phyloP scores from a whole-genome alignment of 768 basidiomycete genomes.

The Crucibulum laeve region DNA sequence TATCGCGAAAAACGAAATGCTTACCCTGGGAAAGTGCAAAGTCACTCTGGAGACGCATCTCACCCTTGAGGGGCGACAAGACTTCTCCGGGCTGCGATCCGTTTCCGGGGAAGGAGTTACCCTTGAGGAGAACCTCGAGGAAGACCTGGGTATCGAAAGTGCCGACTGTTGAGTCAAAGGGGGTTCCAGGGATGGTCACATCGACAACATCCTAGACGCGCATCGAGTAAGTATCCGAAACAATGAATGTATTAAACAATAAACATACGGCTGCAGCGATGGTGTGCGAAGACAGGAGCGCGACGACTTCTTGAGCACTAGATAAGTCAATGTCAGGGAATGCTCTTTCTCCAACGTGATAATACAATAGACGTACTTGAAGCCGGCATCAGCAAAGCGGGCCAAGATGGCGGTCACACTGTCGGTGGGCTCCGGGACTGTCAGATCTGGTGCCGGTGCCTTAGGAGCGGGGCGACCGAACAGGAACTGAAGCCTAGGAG shows the following conservation, averaged over 20 bases:
- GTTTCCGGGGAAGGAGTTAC: no score
- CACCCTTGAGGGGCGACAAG: no score
- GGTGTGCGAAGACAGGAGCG: constrained; percentile 18
- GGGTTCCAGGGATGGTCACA: background rate
- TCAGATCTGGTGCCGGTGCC: constrained; percentile 16
- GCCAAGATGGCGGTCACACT: constrained; percentile 17
- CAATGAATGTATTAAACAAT: background rate
- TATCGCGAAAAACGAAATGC: no score
- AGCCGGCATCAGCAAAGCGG: constrained; percentile 22
- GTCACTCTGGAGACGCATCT: no score
- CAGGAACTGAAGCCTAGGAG: constrained; percentile 24
- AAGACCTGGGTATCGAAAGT: no score
- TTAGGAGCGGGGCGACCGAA: constrained; percentile 20
- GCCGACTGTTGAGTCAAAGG: no score
- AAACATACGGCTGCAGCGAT: constrained; percentile 17
- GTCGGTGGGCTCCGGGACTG: constrained; percentile 19
- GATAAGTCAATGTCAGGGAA: background rate
- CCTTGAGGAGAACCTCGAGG: no score
- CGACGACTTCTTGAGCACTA: constrained; percentile 16
- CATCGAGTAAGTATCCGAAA: background rate
- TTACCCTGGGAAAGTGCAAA: no score
- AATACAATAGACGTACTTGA: constrained; percentile 6
- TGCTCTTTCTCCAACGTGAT: background rate
- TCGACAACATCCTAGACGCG: constrained; percentile 19
- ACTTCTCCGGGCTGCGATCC: no score